A percentile compares a stretch with the other conserved stretches of the same genome.
phyloP scores from a whole-genome alignment of 495 filamentous ascomycete species.

The Trichoderma virens region DNA sequence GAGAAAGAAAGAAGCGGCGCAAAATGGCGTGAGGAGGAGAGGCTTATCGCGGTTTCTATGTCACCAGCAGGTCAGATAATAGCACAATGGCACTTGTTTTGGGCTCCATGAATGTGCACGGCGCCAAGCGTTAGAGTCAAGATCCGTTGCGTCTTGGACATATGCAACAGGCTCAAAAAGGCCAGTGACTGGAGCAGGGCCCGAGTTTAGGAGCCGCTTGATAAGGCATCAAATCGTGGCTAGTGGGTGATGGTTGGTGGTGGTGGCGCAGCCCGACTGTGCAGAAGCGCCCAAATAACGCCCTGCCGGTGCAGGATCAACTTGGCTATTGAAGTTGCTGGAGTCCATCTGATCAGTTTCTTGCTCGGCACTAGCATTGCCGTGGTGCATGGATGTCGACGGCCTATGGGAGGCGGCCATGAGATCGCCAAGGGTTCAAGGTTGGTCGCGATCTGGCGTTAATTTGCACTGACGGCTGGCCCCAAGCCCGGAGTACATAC shows the following conservation, averaged over 20 bases:
- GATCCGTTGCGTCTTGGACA: background rate
- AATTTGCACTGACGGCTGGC: background rate
- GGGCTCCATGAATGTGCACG: background rate
- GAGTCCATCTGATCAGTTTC: too few relatives aligned
- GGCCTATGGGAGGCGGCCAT: background rate
- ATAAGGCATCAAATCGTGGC: background rate
- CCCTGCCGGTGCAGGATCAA: too few relatives aligned
- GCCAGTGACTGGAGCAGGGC: background rate
- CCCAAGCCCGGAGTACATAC: background rate
- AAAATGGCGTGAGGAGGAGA: slow-evolving; percentile 2
- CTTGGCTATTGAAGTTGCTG: too few relatives aligned
- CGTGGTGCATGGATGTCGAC: background rate
- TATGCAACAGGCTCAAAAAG: background rate
- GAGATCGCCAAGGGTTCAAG: slow-evolving; percentile 4
- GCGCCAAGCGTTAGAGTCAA: background rate
- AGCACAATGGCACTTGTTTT: background rate
- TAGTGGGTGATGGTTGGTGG: background rate
- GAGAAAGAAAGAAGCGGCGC: background rate
- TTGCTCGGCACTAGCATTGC: background rate
- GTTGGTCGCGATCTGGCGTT: background rate
- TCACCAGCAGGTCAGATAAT: background rate
- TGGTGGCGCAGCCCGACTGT: background rate
- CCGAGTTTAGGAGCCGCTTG: background rate
- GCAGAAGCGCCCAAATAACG: background rate
- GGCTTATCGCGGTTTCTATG: background rate